A percentile compares a stretch with the other conserved stretches of the same genome.
Conservation (phyloP, 2,329 filamentous ascomycete species). For the Thielaviopsis musarum region DNA sequence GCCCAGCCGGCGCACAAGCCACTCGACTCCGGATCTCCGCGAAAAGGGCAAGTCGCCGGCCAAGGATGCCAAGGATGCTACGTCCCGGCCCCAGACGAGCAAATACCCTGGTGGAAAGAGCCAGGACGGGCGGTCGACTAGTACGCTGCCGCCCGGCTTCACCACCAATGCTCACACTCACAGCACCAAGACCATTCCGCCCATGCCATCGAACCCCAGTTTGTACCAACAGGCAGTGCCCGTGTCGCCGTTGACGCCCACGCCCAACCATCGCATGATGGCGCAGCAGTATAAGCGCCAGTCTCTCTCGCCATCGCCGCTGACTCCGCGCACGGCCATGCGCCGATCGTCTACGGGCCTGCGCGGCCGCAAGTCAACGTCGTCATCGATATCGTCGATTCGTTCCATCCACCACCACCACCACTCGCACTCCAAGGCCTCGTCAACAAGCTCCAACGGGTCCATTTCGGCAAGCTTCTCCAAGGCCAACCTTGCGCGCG, state of each 20-base stretch:
- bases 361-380: conserved; percentile 85
- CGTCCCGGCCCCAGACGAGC: conserved; percentile 42
- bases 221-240: conserved; percentile 1
- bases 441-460: conserved; percentile 72
- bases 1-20: conserved; percentile 33
- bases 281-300: conserved; percentile 44
- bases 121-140: conserved; percentile 19
- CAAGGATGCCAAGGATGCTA: conserved; percentile 28
- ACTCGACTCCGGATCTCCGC: conserved; percentile 42
- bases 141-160: conserved; percentile 31
- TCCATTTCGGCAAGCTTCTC: conserved; percentile 53
- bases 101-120: conserved; percentile 20
- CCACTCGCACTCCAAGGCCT: conserved; percentile 84
- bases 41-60: conserved; percentile 26
- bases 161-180: conserved; percentile 32
- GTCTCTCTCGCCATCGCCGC: conserved; percentile 68
- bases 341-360: conserved; percentile 70
- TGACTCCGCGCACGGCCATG: conserved; percentile 77
- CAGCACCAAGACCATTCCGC: conserved; percentile 16
- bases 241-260: conserved; percentile 5
- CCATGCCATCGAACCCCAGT: conserved; percentile 9
- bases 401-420: conserved; percentile 78
- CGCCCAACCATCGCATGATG: conserved; percentile 7
- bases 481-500: conserved; percentile 44
- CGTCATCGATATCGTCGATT: conserved; percentile 83